Evolutionary conservation across 768 basidiomycete genomes (phyloP).

Genomic region (Tricholoma bakamatsutake): DNA sequence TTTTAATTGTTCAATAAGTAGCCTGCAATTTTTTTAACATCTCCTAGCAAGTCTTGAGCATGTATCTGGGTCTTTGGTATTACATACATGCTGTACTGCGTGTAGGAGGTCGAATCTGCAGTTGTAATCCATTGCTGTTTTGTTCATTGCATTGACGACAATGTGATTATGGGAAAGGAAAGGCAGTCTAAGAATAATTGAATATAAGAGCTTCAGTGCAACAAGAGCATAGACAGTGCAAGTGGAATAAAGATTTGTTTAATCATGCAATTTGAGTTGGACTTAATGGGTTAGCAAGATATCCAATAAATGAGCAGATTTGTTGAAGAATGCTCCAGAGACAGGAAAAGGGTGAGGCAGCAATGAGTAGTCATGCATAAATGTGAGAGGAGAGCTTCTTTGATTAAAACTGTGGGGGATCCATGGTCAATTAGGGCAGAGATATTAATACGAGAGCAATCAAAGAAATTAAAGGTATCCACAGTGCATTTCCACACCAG

Average conservation of each 20-base stretch:
- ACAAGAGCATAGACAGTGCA: no score
- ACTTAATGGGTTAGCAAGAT: background rate
- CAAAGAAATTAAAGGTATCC: background rate
- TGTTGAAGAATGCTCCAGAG: background rate
- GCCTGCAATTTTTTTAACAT: no score
- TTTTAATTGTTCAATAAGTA: no score
- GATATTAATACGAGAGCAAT: no score
- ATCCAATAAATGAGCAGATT: background rate
- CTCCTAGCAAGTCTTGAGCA: background rate
- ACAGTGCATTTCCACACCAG: background rate
- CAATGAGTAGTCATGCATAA: no score
- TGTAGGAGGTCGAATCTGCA: background rate
- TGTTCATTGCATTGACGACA: background rate
- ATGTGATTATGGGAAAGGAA: background rate
- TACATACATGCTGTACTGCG: background rate
- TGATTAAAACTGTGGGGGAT: no score
- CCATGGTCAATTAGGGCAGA: no score
- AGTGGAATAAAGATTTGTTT: no score
- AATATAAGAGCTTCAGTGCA: no score
- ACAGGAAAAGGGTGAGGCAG: no score
- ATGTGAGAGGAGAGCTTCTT: background rate
- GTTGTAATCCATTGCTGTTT: background rate
- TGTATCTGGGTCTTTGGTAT: background rate
- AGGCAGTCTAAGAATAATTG: no score
- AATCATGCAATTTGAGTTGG: no score